A percentile compares a stretch with the other conserved stretches of the same genome.
Evolutionary conservation across 2,329 filamentous ascomycete species (phyloP).

Genomic region (Stachybotrys chlorohalonatus): DNA sequence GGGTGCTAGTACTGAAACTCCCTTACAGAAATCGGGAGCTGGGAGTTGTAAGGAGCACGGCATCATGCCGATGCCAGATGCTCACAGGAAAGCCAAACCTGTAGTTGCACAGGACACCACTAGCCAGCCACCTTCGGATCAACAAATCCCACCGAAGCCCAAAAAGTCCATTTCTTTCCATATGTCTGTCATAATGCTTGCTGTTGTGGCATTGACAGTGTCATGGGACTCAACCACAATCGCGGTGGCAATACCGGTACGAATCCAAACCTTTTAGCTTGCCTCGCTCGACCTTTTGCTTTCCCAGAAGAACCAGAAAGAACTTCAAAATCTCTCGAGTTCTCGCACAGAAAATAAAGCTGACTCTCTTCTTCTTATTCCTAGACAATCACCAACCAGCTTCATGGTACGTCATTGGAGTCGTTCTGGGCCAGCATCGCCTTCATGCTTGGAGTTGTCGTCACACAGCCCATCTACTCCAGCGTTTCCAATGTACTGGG

Average conservation of each 20-base stretch:
- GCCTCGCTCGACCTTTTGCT: background rate
- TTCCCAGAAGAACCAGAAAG: background rate
- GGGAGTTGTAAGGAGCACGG: no score
- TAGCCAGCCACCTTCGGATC: no score
- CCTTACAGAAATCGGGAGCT: no score
- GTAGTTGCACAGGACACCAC: no score
- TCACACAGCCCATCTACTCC: constrained; percentile 40
- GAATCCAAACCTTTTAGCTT: background rate
- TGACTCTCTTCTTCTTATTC: background rate
- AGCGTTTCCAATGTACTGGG: constrained; percentile 24
- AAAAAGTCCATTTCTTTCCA: background rate
- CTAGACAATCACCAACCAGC: constrained; percentile 34
- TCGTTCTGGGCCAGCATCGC: constrained; percentile 65
- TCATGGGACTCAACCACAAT: background rate
- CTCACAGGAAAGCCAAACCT: no score
- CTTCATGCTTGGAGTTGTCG: constrained; percentile 56
- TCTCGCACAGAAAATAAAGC: no score
- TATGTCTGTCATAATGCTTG: background rate
- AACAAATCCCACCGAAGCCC: background rate
- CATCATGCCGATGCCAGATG: no score
- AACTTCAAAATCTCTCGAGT: no score
- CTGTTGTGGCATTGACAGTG: background rate
- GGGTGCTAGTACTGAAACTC: no score
- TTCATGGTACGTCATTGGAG: constrained; percentile 46
- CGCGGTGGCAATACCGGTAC: background rate